Conservation (phyloP, 2,329 filamentous ascomycete genomes). For the Colletotrichum sp. region DNA sequence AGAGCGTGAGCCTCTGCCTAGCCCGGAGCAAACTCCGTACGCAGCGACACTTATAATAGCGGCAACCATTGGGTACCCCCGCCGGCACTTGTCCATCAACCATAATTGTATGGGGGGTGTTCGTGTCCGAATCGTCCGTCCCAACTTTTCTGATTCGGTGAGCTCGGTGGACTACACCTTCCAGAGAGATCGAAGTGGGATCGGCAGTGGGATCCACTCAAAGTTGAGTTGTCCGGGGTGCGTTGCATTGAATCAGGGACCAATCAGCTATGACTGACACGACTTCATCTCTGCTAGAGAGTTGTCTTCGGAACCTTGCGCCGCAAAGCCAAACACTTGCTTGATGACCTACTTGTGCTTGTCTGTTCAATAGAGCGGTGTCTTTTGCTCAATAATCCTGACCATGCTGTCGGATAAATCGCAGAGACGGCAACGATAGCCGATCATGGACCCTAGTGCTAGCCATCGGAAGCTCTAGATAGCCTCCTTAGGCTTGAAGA, state of each 20-base stretch:
- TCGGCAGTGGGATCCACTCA: neutral
- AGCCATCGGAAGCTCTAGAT: neutral
- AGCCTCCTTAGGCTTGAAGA: neutral
- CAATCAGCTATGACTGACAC: conserved; percentile 6
- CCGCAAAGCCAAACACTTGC: neutral
- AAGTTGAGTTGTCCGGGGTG: neutral
- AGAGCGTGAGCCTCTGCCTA: neutral
- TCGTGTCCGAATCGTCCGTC: neutral
- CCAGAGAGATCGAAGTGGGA: neutral
- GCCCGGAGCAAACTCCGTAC: neutral
- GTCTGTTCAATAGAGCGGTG: neutral
- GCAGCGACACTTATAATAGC: neutral
- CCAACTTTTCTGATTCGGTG: neutral
- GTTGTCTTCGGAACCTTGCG: neutral
- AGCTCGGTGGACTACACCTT: neutral
- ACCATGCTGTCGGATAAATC: neutral
- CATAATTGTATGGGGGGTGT: neutral
- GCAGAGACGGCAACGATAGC: neutral
- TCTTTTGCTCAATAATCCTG: neutral
- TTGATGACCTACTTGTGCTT: neutral
- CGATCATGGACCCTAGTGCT: neutral
- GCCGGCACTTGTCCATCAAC: neutral
- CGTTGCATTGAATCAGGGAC: neutral
- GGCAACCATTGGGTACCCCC: neutral
- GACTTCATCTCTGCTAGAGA: neutral